Base-by-base conservation (phyloP, 2,329 filamentous ascomycete genomes). In the Apiospora arundinis region DNA sequence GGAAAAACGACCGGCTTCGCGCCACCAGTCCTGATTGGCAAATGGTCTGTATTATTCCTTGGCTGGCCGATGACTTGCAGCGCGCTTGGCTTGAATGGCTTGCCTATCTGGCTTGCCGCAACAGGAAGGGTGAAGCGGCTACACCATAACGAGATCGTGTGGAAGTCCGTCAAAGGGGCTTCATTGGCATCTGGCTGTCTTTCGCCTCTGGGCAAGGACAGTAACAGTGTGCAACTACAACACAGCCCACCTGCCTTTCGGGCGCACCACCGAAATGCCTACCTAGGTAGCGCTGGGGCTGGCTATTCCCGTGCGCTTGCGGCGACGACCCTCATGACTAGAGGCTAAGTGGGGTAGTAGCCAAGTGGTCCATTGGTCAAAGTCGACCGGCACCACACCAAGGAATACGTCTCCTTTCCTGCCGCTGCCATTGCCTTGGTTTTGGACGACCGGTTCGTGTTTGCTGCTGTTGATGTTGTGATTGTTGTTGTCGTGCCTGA, bases 81-180 rank as follows among this genome's bases (percentile, higher is more conserved):
- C 44, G 44, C 40, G 56, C 66, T 48, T 68, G 42, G 44, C 46
- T 46, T n/a, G 25, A 68, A 40, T 46, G 40, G 65, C 67, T 48
- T 23, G 25, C 66, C 21, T 42, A 28, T 44, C 42, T 52, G 48
- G 67, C 67, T 69, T 65, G 66, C 70, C 70, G 28, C 49, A 71
- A 71, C 16, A 25, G 67, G 70, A 69, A 71, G 70, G 70, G 70
- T 56, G 40, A 71, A 63, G 70, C 70, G 70, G 70, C 28, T 63
- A 68, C n/a, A 46, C 23, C 18, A 69, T 42, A n/a, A 28, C 42
- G 42, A 45, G 56, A 63, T 63, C n/a, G 44, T 67, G 40, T 40
- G 25, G 25, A 46, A 67, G 40, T 28, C 7, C 21, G n/a, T 67
- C 40, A 25, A 46, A 40, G 52, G 52, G 52, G 16, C 52, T 32